A percentile compares a stretch with the other conserved stretches of the same genome.
Evolutionary conservation across 73 alveolate genomes (phyloP).

Genomic region (Paramecium pentaurelia): DNA sequence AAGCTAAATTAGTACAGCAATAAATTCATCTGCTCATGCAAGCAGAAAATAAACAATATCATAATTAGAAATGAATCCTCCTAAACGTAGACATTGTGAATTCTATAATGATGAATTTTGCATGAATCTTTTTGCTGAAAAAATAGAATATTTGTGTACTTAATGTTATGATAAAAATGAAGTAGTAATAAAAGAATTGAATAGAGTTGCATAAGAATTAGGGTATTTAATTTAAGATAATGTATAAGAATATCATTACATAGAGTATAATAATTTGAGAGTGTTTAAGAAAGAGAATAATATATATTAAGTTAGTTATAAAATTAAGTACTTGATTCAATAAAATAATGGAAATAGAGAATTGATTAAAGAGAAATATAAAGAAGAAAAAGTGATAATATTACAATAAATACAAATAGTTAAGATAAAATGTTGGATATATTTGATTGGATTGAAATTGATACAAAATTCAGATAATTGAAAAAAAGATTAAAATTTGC

Average conservation of each 20-base stretch:
- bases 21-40: neutral
- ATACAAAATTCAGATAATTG: conserved; percentile 3
- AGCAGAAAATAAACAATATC: neutral
- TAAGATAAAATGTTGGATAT: neutral
- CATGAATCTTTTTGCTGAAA: neutral
- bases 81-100: neutral
- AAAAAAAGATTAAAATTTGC: conserved; percentile 6
- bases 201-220: neutral
- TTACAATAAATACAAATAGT: neutral
- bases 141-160: neutral
- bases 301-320: neutral
- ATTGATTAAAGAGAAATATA: neutral
- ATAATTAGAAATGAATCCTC: neutral
- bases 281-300: neutral
- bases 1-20: neutral
- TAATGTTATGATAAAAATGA: neutral
- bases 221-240: neutral
- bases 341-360: neutral
- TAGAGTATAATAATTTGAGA: neutral
- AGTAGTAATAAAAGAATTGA: neutral
- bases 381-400: neutral
- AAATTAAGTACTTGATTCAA: conserved; percentile 5
- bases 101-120: neutral
- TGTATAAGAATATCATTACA: neutral
- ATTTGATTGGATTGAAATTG: conserved; percentile 10